phyloP scores from a whole-genome alignment of 768 basidiomycete species.

The Kwoniella sp. region DNA sequence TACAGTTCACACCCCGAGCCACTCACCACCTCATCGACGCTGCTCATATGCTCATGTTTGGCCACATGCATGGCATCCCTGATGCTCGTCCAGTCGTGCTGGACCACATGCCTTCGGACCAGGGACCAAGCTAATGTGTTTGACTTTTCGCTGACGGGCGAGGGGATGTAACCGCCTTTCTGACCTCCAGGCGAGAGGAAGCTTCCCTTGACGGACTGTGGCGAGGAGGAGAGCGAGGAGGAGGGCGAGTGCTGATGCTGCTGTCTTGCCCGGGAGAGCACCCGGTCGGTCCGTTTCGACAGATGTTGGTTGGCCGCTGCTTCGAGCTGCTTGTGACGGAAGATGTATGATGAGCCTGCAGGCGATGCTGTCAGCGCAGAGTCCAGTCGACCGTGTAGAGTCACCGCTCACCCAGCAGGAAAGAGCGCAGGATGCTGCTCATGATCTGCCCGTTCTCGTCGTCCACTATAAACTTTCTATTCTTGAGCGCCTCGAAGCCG shows the following conservation, averaged over 20 bases:
- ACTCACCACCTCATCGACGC: slow-evolving; percentile 64
- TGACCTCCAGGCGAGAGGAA: background rate
- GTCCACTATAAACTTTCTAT: slow-evolving; percentile 67
- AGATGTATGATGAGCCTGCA: slow-evolving; percentile 69
- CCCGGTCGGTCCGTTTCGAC: slow-evolving; percentile 35
- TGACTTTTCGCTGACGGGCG: slow-evolving; percentile 13
- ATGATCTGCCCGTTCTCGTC: slow-evolving; percentile 76
- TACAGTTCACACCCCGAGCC: background rate
- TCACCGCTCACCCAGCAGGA: slow-evolving; percentile 66
- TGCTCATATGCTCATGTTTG: slow-evolving; percentile 69
- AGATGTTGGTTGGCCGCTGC: slow-evolving; percentile 47
- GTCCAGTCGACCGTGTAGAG: background rate
- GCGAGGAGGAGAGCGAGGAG: slow-evolving; percentile 7
- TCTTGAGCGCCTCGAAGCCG: slow-evolving; percentile 67
- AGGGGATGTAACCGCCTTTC: background rate
- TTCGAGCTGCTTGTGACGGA: slow-evolving; percentile 57
- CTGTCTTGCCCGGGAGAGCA: slow-evolving; percentile 29
- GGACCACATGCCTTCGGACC: slow-evolving; percentile 55
- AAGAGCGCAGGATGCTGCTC: slow-evolving; percentile 74
- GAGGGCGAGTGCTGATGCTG: slow-evolving; percentile 22
- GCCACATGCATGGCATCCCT: slow-evolving; percentile 58
- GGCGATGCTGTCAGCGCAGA: background rate
- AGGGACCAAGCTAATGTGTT: slow-evolving; percentile 14
- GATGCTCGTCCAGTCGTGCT: slow-evolving; percentile 45
- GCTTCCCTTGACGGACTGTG: slow-evolving; percentile 8